Conservation (phyloP, 2,329 filamentous ascomycete species). For the Rutstroemia sp. region DNA sequence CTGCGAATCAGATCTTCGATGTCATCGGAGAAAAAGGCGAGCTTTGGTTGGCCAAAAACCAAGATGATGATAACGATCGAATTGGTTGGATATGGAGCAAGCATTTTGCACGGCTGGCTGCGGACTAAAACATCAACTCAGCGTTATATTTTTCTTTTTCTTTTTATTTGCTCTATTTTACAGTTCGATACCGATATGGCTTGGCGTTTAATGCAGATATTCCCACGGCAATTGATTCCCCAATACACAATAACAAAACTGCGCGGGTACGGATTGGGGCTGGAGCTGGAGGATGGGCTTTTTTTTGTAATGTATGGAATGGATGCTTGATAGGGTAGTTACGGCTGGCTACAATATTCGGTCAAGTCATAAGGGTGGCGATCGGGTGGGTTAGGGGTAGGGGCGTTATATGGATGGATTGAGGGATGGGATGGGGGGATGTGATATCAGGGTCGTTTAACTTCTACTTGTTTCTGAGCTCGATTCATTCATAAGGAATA, state of each 20-base stretch:
- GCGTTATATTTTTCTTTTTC: not conserved
- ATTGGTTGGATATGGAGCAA: constrained; percentile 99
- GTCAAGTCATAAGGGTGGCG: not conserved
- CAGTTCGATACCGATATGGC: too few species aligned
- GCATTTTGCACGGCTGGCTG: constrained; percentile 66
- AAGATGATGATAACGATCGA: constrained; percentile 72
- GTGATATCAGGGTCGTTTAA: not conserved
- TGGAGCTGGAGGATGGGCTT: too few species aligned
- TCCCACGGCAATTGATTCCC: too few species aligned
- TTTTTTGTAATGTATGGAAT: too few species aligned
- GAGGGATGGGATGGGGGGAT: not conserved
- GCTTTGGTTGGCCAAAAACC: constrained; percentile 94
- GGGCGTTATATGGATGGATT: not conserved
- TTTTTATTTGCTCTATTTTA: not conserved
- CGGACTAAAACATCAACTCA: constrained; percentile 20
- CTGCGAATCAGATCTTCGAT: constrained; percentile 60
- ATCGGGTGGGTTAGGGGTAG: too few species aligned
- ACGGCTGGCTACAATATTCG: too few species aligned
- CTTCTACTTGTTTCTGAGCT: not conserved
- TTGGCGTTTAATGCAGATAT: too few species aligned
- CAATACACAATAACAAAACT: too few species aligned
- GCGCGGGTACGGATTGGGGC: too few species aligned
- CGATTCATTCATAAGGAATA: not conserved
- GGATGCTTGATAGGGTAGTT: not conserved
- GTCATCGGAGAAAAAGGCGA: constrained; percentile 96